Base-by-base conservation (phyloP, 495 filamentous ascomycete species). In the Penicillium longicatenatum region DNA sequence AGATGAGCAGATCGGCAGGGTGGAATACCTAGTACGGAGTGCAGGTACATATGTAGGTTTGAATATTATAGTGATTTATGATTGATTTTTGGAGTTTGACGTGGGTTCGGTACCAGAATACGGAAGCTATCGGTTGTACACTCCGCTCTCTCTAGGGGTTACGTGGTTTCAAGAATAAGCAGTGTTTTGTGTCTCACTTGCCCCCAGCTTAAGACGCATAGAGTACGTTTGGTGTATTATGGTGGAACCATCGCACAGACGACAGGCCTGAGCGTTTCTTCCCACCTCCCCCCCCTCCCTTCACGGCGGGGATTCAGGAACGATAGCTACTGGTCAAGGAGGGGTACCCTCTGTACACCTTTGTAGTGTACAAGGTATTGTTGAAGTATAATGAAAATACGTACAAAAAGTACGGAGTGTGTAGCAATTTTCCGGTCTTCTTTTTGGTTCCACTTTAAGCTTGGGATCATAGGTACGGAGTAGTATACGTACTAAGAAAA, bases 231-330 rank as follows among this genome's bases (percentile, higher is more conserved):
- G 26, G 26, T 26, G 26, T 19, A 30, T 33, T 30, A 19, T 26
- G 48, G 55, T 61, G 54, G 59, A 57, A 57, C 55, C 50, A 44
- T 58, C 58, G 41, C 52, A 51, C 50, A 29, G 17, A 20, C 22
- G 19, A 6, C 33, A 33, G 65, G 65, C 48, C 65, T 62, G 56
- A 67, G 65, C 65, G 65, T 58, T 26, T 26, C 26, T 26, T 26
- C 20, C 47, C n/a, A n/a, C n/a, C n/a, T n/a, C 35, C 29, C 19
- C 22, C 54, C 21, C 17, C 64, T 52, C 59, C 55, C 63, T 62
- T 62, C 59, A 55, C 44, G 16, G 64, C 64, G 69, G 66, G 64
- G 61, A 58, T 57, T 16, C 55, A 72, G 69, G 69, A 71, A 68
- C 69, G 56, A 57, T 55, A 62, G 56, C 66, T 58, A 73, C 64